phyloP scores from a whole-genome alignment of 2,329 filamentous ascomycete species.

The Ascosphaera aggregata region DNA sequence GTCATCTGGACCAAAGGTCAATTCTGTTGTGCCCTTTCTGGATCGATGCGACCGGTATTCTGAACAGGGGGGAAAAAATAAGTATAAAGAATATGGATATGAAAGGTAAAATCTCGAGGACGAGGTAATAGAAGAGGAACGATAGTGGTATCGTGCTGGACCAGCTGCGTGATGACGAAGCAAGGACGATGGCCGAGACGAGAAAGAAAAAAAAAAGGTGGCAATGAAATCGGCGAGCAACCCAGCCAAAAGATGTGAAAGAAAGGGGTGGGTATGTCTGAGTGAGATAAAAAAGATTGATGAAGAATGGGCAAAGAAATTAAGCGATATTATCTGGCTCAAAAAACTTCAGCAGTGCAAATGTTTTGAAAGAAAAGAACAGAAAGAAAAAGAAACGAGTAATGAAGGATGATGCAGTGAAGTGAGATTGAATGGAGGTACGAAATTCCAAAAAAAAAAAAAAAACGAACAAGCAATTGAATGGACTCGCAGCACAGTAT shows the following conservation, averaged over 20 bases:
- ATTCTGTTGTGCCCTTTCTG: neutral
- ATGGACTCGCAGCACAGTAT: neutral
- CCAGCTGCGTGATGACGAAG: neutral
- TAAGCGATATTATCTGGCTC: conserved; percentile 4
- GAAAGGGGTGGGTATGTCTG: conserved; percentile 7
- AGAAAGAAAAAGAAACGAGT: conserved; percentile 4
- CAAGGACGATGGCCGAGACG: conserved; percentile 1
- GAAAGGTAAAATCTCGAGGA: neutral
- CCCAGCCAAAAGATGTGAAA: conserved; percentile 4
- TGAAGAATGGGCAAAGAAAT: conserved; percentile 5
- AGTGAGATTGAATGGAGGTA: conserved; percentile 1
- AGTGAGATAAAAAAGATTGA: too few species aligned
- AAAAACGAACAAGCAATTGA: neutral
- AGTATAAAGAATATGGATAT: neutral
- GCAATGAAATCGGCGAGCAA: conserved; percentile 5
- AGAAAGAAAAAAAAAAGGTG: conserved; percentile 8
- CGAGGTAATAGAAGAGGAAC: conserved; percentile 3
- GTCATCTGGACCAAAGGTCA: neutral
- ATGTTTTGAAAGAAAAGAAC: neutral
- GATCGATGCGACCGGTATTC: neutral
- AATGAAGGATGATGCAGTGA: conserved; percentile 1
- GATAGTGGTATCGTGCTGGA: neutral
- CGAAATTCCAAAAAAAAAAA: neutral
- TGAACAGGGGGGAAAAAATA: conserved; percentile 1
- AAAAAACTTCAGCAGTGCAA: conserved; percentile 1